phyloP scores from a whole-genome alignment of 192 early-diverging fungal genomes.

The Chytriomyces sp. region DNA sequence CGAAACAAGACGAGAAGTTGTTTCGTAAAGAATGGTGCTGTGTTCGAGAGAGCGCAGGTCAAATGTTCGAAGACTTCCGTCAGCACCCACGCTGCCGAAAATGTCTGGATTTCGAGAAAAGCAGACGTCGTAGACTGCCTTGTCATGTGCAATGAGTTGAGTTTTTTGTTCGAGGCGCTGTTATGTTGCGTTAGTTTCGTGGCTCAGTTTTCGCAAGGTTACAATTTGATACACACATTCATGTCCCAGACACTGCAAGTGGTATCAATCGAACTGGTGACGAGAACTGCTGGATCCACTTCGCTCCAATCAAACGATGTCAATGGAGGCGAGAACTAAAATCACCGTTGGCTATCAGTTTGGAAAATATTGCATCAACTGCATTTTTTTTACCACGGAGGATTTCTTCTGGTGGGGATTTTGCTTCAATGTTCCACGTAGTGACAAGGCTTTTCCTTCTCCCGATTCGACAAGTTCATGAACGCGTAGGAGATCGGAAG shows the following conservation, averaged over 20 bases:
- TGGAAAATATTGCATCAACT: background rate
- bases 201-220: background rate
- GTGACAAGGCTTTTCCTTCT: background rate
- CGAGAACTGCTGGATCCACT: conserved; percentile 78
- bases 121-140: conserved; percentile 97
- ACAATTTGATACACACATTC: conserved; percentile 51
- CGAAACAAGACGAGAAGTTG: conserved; percentile 41
- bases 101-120: conserved; percentile 82
- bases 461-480: background rate
- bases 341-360: background rate
- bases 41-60: conserved; percentile 95
- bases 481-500: background rate
- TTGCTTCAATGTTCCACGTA: background rate
- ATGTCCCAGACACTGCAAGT: conserved; percentile 99
- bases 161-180: conserved; percentile 94
- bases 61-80: conserved; percentile 97
- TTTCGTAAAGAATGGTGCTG: conserved; percentile 97
- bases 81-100: conserved; percentile 86
- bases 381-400: background rate
- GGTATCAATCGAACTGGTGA: conserved; percentile 96
- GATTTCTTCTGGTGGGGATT: background rate
- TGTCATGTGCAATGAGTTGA: conserved; percentile 98
- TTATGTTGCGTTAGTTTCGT: background rate
- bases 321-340: conserved; percentile 72
- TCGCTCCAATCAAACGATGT: conserved; percentile 99